These are phyloP conservation scores for Beauveria medogensis DNA, from an alignment of 2,329 filamentous ascomycete genomes.

Conservation along the genomic window DNA sequence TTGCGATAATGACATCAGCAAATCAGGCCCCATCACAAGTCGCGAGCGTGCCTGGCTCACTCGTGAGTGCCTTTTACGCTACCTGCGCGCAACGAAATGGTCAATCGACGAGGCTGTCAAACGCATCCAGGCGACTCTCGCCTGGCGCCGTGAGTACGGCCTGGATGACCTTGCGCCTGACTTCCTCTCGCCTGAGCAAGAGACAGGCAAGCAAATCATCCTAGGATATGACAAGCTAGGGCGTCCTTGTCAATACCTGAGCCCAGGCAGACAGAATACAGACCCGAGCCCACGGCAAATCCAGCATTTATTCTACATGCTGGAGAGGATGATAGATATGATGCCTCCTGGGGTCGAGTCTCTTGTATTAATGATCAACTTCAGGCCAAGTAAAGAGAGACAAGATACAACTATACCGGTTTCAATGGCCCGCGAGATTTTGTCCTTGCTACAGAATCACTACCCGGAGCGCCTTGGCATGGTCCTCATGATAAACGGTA, in stretches of 20 bases:
- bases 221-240: slow-evolving; percentile 79
- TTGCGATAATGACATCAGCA: slow-evolving; percentile 47
- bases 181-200: slow-evolving; percentile 87
- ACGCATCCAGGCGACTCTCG: slow-evolving; percentile 71
- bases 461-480: slow-evolving; percentile 88
- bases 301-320: slow-evolving; percentile 91
- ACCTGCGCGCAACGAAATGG: slow-evolving; percentile 93
- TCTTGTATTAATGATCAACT: slow-evolving; percentile 82
- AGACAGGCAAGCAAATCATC: slow-evolving; percentile 90
- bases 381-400: slow-evolving; percentile 68
- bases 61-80: slow-evolving; percentile 83
- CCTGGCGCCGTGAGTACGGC: slow-evolving; percentile 88
- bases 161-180: slow-evolving; percentile 71
- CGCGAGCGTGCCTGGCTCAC: slow-evolving; percentile 84
- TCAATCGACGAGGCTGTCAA: slow-evolving; percentile 64
- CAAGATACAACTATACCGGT: slow-evolving; percentile 67
- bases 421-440: slow-evolving; percentile 69
- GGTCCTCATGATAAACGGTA: slow-evolving; percentile 83
- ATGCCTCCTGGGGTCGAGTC: slow-evolving; percentile 84
- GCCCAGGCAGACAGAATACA: slow-evolving; percentile 88
- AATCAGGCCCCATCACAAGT: slow-evolving; percentile 61
- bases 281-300: slow-evolving; percentile 78
- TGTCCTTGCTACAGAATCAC: slow-evolving; percentile 88
- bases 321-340: slow-evolving; percentile 81
- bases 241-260: slow-evolving; percentile 82